phyloP scores from a whole-genome alignment of 768 basidiomycete species.

The Amanita inopinata region DNA sequence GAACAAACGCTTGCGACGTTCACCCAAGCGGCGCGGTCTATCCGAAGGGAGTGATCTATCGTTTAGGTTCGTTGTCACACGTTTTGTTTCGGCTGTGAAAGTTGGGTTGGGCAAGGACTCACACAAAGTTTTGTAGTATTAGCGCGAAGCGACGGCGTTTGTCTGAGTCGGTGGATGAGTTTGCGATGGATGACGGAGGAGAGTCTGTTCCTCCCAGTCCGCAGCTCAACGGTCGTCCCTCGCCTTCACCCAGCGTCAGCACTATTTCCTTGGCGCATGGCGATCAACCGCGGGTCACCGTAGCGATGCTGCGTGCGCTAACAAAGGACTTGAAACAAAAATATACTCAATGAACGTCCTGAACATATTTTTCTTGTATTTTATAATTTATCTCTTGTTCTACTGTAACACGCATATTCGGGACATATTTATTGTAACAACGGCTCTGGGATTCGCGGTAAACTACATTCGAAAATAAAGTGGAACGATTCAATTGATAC shows the following conservation, averaged over 20 bases:
- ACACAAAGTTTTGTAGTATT: no score
- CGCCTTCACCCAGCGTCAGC: conserved; percentile 39
- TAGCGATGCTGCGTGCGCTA: conserved; percentile 56
- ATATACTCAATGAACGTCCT: conserved; percentile 18
- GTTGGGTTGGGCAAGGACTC: no score
- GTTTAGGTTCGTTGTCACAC: conserved; percentile 25
- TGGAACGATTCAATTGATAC: no score
- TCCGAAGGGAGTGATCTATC: conserved; percentile 29
- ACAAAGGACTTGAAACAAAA: conserved; percentile 44
- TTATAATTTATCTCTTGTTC: conserved; percentile 2
- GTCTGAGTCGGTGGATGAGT: conserved; percentile 23
- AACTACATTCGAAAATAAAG: no score
- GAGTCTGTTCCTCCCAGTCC: conserved; percentile 25
- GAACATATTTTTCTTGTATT: background rate
- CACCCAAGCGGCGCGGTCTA: conserved; percentile 35
- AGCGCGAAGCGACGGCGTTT: conserved; percentile 35
- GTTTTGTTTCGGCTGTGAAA: background rate
- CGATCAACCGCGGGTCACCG: conserved; percentile 30
- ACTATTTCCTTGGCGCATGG: conserved; percentile 27
- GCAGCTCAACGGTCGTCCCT: conserved; percentile 23
- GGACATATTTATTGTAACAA: conserved; percentile 1
- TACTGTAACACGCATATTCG: conserved; percentile 5
- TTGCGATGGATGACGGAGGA: conserved; percentile 22
- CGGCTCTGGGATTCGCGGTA: background rate
- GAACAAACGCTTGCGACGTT: conserved; percentile 32